Evolutionary conservation across 805 yeast species (phyloP), one percentile per base, ranked within the genome.

Genomic region (Yamadazyma sp.): DNA sequence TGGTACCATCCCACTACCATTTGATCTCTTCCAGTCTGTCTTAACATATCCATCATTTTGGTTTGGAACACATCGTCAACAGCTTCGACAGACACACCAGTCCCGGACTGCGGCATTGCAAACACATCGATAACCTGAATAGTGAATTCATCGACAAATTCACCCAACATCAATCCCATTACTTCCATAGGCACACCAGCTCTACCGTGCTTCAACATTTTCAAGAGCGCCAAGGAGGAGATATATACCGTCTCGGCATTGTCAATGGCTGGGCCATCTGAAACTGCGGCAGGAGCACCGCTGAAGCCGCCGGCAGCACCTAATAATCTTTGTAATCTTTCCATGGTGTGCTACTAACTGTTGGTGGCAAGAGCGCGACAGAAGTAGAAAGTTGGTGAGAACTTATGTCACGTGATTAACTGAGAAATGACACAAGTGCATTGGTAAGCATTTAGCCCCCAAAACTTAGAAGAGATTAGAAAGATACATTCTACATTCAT

Each of bases 1-100:
- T 93, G 99, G 70, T 93, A 93, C 99, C 99, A 93, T 22, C 99
- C 99, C 34, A 93, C 99, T 37, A 93, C 99, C 87, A 87, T 89
- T 61, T 93, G 95, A 64, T 90, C 97, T 62, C 99, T 77, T n/a
- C 99, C 99, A 1, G 99, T 93, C 62, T 93, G 99, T 65, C 85
- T 82, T 56, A 93, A 75, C 99, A 93, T 93, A 58, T 93, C 99
- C 99, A 93, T 93, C 99, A 93, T 95, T 59, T 83, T 86, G 3
- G 98, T 90, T 63, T 93, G 99, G 70, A 93, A 93, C 35, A 95
- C 98, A 60, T 95, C 98, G 61, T 95, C 99, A 22, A 93, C 99
- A 1, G 99, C 99, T 62, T 93, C 99, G 41, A 93, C 99, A 41
- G 95, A 84, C 13, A 95, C 99, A 43, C 99, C 99, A 7, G 99